Conservation (phyloP, 306 rosid genomes). For the Glycine tomentella region DNA sequence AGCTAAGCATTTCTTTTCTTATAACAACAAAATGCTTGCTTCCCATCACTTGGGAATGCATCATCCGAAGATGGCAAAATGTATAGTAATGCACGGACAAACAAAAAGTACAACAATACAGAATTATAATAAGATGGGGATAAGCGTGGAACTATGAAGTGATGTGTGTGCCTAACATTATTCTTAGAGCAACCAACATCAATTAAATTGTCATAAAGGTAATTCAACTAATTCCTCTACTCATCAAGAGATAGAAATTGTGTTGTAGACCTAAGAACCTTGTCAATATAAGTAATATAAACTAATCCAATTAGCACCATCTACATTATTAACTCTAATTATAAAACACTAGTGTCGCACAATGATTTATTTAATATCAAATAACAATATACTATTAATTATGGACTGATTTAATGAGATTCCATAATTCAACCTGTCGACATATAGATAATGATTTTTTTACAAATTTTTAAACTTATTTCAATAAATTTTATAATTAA, state of each 20-base stretch:
- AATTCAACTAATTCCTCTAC: not conserved
- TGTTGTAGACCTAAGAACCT: not conserved
- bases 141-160: not conserved
- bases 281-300: not conserved
- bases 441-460: no score
- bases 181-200: not conserved
- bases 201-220: not conserved
- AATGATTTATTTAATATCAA: not conserved
- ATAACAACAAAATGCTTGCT: not conserved
- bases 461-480: no score
- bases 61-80: not conserved
- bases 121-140: not conserved
- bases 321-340: not conserved
- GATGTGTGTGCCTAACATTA: not conserved
- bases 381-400: no score
- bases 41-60: not conserved
- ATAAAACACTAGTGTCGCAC: not conserved
- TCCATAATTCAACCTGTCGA: no score
- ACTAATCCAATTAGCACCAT: not conserved
- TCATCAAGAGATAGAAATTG: not conserved
- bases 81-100: not conserved
- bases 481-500: no score
- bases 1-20: no score
- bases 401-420: no score
- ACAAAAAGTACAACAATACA: not conserved